These are phyloP conservation scores for Prunus fruticosa DNA, from an alignment of 306 rosid genomes.

Conservation along the genomic window DNA sequence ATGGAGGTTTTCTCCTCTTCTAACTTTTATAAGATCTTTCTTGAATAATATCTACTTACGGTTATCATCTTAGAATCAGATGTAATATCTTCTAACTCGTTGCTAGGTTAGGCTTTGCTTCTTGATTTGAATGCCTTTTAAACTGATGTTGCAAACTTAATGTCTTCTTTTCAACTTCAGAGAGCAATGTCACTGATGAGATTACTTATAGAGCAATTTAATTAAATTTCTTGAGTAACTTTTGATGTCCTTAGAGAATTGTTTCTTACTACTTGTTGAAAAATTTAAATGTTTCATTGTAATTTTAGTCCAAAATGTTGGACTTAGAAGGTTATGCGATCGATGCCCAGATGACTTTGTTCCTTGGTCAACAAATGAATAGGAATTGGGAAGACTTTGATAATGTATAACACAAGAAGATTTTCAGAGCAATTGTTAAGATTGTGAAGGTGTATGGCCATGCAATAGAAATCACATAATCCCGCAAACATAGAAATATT, in stretches of 20 bases:
- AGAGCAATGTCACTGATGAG: background rate
- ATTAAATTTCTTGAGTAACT: background rate
- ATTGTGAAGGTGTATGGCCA: background rate
- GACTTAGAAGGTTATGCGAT: background rate
- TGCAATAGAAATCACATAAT: background rate
- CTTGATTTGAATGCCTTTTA: background rate
- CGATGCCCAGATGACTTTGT: background rate
- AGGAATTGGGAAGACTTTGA: background rate
- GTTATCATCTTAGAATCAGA: background rate
- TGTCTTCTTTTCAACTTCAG: background rate
- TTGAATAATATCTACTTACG: background rate
- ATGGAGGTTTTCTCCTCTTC: slow-evolving; percentile 47
- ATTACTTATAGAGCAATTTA: background rate
- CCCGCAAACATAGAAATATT: background rate
- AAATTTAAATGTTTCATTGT: background rate
- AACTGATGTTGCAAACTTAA: background rate
- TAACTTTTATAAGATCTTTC: background rate
- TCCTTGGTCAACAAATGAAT: background rate
- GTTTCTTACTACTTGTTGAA: background rate
- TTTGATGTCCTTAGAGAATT: too few relatives aligned
- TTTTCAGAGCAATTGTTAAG: background rate
- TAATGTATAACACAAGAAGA: background rate
- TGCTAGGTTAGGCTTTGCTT: background rate
- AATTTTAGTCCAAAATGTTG: background rate
- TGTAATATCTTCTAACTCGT: background rate